Evolutionary conservation across 495 filamentous ascomycete genomes (phyloP), one percentile per base, ranked within the genome.

Genomic region (Aspergillus olivimuriae): DNA sequence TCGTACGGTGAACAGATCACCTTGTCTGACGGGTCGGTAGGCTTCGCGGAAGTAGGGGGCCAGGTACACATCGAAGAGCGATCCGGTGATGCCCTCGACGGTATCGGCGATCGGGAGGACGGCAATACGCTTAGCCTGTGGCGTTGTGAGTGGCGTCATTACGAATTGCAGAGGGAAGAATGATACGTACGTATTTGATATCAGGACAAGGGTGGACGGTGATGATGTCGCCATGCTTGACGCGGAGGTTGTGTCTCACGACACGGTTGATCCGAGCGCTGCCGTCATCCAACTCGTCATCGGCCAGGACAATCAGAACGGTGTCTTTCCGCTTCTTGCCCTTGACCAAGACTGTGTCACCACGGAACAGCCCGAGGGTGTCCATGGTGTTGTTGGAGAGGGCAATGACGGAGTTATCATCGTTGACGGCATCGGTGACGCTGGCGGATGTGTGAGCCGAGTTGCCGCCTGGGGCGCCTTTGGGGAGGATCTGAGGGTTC

Each of bases 311-410:
- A 60, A 98, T 96, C 57, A 98, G 70, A 46, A 96, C 94, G 2
- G 92, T 98, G 58, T 98, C 94, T 76, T 95, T 97, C 65, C 92
- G 81, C 87, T 97, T 98, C 84, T 98, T 98, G 63, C 92, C 92
- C 72, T 94, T 94, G 17, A 97, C 94, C 34, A 97, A 72, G 21
- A 98, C 92, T 45, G 92, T 98, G 66, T 98, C 92, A 51, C 92
- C 92, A 55, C 92, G 86, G 82, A 98, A 98, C 35, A 98, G 84
- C 67, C 95, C 88, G 38, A 98, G 82, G 34, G 88, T 83, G 69
- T 98, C 92, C 92, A 98, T 98, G 47, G 94, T 97, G 71, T 94
- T 92, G 76, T 95, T 95, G 18, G 92, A 98, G 34, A 98, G 80
- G 41, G 89, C 89, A 60, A 98, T 95, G 63, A 96, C 89, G 52